Evolutionary conservation across 2,329 filamentous ascomycete genomes (phyloP).

Genomic region (Aspergillus persii): DNA sequence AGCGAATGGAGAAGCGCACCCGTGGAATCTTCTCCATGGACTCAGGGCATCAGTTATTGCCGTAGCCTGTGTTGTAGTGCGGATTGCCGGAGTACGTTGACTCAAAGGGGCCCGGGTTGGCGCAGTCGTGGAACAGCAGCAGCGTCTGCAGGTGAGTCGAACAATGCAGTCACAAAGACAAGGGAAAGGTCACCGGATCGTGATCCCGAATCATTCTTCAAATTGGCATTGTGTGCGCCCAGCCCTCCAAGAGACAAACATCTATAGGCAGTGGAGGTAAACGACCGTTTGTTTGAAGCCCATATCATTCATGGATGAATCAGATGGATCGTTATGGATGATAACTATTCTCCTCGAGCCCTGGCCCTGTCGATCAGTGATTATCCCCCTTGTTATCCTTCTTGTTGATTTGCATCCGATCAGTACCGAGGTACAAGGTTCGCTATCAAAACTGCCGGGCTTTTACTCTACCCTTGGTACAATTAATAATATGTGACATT

Average conservation of each 20-base stretch:
- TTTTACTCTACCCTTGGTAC: neutral
- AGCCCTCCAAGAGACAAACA: neutral
- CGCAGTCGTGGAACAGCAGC: slow-evolving; percentile 17
- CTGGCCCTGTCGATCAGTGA: neutral
- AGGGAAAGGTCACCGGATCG: too few species aligned
- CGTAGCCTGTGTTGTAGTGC: neutral
- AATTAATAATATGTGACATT: neutral
- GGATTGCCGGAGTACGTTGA: slow-evolving; percentile 6
- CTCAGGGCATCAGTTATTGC: slow-evolving; percentile 13
- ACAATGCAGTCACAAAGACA: neutral
- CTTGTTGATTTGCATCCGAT: neutral
- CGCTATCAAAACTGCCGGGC: neutral
- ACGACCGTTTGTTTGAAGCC: too few species aligned
- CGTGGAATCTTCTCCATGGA: slow-evolving; percentile 16
- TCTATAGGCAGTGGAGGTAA: too few species aligned
- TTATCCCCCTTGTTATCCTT: neutral
- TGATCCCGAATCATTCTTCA: neutral
- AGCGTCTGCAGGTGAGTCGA: slow-evolving; percentile 11
- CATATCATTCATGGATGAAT: neutral
- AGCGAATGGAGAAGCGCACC: slow-evolving; percentile 18
- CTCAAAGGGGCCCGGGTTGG: slow-evolving; percentile 10
- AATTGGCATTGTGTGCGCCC: neutral
- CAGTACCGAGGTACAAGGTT: neutral
- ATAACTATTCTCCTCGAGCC: neutral
- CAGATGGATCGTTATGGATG: neutral